Evolutionary conservation across 1,284 basidiomycete species (phyloP).

Genomic region (Coriolopsis trogii): DNA sequence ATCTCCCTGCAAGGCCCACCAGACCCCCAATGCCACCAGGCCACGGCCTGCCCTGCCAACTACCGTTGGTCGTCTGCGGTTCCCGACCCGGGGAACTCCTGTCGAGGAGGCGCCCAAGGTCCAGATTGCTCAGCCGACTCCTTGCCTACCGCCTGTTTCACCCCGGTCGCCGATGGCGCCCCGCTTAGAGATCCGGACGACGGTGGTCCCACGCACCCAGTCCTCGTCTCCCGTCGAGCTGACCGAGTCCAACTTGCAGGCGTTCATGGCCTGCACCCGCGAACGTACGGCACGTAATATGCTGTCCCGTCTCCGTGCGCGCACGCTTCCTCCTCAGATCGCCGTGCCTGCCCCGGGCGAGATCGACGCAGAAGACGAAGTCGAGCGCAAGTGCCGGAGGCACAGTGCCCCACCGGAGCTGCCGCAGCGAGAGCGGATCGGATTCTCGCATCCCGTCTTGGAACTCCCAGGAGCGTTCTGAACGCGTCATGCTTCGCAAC

Average conservation of each 20-base stretch:
- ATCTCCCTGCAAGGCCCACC: slow-evolving; percentile 2
- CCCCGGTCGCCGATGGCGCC: slow-evolving; percentile 41
- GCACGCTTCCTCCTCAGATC: slow-evolving; percentile 43
- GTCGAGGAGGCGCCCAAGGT: slow-evolving; percentile 30
- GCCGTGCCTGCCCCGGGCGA: slow-evolving; percentile 29
- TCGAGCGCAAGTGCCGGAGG: slow-evolving; percentile 38
- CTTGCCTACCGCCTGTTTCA: slow-evolving; percentile 29
- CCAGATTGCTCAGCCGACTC: slow-evolving; percentile 25
- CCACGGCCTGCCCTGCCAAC: slow-evolving; percentile 42
- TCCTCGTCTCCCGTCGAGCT: slow-evolving; percentile 48
- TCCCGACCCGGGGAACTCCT: slow-evolving; percentile 31
- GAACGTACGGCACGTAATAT: slow-evolving; percentile 60
- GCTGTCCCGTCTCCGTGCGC: slow-evolving; percentile 62
- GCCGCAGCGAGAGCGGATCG: slow-evolving; percentile 33
- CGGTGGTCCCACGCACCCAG: slow-evolving; percentile 49
- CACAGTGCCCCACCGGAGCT: slow-evolving; percentile 45
- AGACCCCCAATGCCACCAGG: slow-evolving; percentile 20
- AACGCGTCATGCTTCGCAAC: slow-evolving; percentile 16
- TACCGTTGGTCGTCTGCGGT: slow-evolving; percentile 52
- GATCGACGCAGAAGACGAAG: slow-evolving; percentile 29
- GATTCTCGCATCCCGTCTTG: slow-evolving; percentile 41
- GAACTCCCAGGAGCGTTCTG: slow-evolving; percentile 43
- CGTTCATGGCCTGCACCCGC: slow-evolving; percentile 45
- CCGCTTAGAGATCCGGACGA: slow-evolving; percentile 51
- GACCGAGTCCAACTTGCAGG: slow-evolving; percentile 54